Percentiles rank a stretch among this genome's conserved stretches.
Conservation (phyloP, 345 rosid species). For the Xanthoceras sorbifolium region DNA sequence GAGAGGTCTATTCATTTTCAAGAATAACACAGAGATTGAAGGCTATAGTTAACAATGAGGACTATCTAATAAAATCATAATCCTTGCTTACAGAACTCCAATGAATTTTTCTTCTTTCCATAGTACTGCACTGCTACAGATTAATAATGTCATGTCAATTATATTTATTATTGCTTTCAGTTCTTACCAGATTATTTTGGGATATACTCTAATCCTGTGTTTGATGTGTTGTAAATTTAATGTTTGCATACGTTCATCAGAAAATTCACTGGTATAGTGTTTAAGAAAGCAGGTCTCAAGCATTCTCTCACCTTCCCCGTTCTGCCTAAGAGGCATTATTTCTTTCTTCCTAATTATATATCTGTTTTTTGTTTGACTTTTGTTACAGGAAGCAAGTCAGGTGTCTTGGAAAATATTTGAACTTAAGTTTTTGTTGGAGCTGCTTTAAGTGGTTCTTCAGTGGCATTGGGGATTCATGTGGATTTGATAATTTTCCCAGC, state of each 20-base stretch:
- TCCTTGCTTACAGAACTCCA: neutral
- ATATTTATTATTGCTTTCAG: neutral
- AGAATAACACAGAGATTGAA: neutral
- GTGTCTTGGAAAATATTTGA: constrained; percentile 87
- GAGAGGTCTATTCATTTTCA: neutral
- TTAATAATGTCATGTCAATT: neutral
- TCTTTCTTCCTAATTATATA: constrained; percentile 5
- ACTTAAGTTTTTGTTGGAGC: constrained; percentile 89
- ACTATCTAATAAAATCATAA: neutral
- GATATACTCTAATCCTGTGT: neutral
- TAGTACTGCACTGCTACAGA: neutral
- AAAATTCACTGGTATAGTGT: neutral
- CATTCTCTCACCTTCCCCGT: neutral
- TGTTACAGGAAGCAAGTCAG: constrained; percentile 75
- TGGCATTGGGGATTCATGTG: constrained; percentile 89
- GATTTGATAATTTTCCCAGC: constrained; percentile 91
- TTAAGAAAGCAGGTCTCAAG: neutral
- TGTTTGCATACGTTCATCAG: neutral
- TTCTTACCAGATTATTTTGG: neutral
- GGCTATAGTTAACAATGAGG: neutral
- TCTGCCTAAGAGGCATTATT: neutral
- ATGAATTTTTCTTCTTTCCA: neutral
- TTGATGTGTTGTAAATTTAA: neutral
- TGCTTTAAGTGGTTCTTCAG: constrained; percentile 99
- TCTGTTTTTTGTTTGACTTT: constrained; percentile 16